Conservation (phyloP, 2,329 filamentous ascomycete species). For the Ophiostoma quercus region DNA sequence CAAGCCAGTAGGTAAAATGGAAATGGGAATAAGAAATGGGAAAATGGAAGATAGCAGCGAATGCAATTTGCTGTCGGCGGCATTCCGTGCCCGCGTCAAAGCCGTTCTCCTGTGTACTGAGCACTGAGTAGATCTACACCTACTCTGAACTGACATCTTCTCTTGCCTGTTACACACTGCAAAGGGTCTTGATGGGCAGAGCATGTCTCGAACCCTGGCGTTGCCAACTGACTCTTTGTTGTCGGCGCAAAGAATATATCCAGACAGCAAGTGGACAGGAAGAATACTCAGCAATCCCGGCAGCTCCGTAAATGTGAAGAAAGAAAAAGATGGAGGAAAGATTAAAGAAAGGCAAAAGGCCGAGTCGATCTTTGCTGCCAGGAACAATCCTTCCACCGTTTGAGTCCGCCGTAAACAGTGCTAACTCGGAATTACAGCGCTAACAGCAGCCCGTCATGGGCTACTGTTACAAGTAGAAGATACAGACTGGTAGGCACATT, state of each 20-base stretch:
- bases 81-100: neutral
- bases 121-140: too few species aligned
- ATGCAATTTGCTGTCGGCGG: neutral
- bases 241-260: too few species aligned
- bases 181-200: neutral
- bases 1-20: constrained; percentile 9
- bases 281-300: neutral
- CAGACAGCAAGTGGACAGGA: neutral
- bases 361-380: neutral
- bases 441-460: neutral
- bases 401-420: neutral
- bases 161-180: too few species aligned
- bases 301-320: neutral
- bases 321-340: neutral
- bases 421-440: neutral
- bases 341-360: neutral
- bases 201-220: neutral
- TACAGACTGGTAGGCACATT: neutral
- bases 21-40: too few species aligned
- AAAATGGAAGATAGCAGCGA: neutral
- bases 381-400: constrained; percentile 1
- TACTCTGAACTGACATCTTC: too few species aligned
- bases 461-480: neutral
- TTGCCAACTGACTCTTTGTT: neutral
- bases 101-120: neutral